Evolutionary conservation across 495 filamentous ascomycete species (phyloP).

Genomic region (Oleoguttula mirabilis): DNA sequence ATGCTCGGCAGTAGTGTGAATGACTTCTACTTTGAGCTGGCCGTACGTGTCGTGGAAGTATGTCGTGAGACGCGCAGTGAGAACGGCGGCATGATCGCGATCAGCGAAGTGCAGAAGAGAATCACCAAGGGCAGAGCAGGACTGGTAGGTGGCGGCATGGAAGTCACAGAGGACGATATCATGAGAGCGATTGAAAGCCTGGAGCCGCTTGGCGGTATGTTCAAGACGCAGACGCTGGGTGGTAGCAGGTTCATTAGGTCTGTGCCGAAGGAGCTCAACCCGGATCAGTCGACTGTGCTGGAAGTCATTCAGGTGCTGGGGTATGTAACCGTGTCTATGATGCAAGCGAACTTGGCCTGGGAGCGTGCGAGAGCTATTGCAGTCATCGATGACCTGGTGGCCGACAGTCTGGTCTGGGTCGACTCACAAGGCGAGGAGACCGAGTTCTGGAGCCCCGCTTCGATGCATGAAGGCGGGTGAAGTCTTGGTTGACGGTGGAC

Average conservation of each 20-base stretch:
- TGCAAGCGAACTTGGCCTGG: conserved; percentile 84
- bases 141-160: conserved; percentile 49
- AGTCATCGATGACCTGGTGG: conserved; percentile 79
- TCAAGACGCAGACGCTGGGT: conserved; percentile 70
- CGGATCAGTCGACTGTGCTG: conserved; percentile 81
- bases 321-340: conserved; percentile 82
- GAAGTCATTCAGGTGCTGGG: conserved; percentile 79
- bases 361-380: conserved; percentile 73
- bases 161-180: conserved; percentile 80
- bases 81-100: conserved; percentile 83
- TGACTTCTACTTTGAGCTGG: conserved; percentile 97
- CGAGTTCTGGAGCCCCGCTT: conserved; percentile 89
- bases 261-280: conserved; percentile 91
- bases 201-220: conserved; percentile 75
- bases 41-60: conserved; percentile 84
- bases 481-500: not conserved
- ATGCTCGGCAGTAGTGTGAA: conserved; percentile 82
- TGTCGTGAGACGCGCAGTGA: conserved; percentile 77
- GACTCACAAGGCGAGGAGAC: conserved; percentile 76
- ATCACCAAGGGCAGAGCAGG: conserved; percentile 48
- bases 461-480: conserved; percentile 34
- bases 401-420: conserved; percentile 87
- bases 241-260: conserved; percentile 79
- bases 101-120: conserved; percentile 64
- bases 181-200: conserved; percentile 79